These are phyloP conservation scores for Wickerhamiella australiensis DNA, from an alignment of 805 yeast genomes.

Conservation along the genomic window DNA sequence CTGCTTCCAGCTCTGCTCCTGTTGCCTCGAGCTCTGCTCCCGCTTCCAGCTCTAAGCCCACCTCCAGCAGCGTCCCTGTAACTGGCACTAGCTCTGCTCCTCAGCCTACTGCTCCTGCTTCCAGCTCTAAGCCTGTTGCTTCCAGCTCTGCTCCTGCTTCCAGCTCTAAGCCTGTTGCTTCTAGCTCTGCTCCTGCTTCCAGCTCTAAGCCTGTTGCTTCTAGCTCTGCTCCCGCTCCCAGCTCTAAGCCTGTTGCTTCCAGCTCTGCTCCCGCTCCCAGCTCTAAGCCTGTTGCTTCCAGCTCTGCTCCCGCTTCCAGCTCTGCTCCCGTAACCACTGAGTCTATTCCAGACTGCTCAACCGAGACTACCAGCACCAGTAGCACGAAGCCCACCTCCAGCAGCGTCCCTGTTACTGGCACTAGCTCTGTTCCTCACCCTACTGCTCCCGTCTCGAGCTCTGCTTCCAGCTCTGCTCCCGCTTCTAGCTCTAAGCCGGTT, in stretches of 20 bases:
- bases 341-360: neutral
- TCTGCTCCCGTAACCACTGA: neutral
- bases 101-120: too few relatives aligned
- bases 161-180: too few relatives aligned
- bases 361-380: neutral
- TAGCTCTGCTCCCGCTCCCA: too few relatives aligned
- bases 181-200: slow-evolving; percentile 3
- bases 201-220: slow-evolving; percentile 1
- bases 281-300: neutral
- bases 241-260: too few relatives aligned
- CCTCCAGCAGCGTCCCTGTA: neutral
- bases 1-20: too few relatives aligned
- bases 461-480: neutral
- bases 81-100: neutral
- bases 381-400: neutral
- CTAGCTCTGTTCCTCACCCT: neutral
- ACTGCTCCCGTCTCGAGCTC: neutral
- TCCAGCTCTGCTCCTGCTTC: too few relatives aligned
- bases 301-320: slow-evolving; percentile 4
- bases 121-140: too few relatives aligned
- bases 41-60: neutral
- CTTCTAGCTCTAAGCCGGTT: too few relatives aligned
- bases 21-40: too few relatives aligned
- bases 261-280: slow-evolving; percentile 3
- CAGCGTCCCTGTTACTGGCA: slow-evolving; percentile 2